These are phyloP conservation scores for Fusarium longipes DNA, from an alignment of 2,329 filamentous ascomycete species.

Conservation along the genomic window DNA sequence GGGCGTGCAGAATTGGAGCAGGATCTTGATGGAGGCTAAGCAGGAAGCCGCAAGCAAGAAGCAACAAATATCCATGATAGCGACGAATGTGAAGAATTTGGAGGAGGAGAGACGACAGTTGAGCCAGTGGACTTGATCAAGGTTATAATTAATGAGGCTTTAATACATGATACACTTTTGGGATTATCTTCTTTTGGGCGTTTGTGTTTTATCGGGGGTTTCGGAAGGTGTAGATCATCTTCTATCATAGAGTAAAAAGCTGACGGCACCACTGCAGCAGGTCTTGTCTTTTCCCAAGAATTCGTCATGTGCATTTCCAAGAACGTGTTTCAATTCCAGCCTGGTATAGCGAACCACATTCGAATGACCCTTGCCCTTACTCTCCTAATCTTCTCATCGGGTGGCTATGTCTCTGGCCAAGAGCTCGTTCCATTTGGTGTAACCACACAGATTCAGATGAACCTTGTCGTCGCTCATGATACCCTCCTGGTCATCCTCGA, in stretches of 20 bases:
- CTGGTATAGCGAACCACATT: no score
- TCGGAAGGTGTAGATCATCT: not conserved
- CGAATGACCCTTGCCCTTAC: no score
- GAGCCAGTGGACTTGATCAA: not conserved
- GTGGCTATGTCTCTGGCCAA: slow-evolving; percentile 1
- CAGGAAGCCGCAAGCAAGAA: not conserved
- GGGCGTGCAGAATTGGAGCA: not conserved
- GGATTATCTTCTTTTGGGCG: not conserved
- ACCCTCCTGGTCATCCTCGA: not conserved
- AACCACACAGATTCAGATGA: slow-evolving; percentile 11
- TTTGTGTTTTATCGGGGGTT: not conserved
- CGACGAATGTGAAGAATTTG: not conserved
- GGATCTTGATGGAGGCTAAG: not conserved
- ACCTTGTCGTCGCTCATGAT: slow-evolving; percentile 15
- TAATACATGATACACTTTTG: not conserved
- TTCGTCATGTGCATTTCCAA: no score
- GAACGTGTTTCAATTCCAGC: no score
- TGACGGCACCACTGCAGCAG: not conserved
- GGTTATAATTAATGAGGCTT: not conserved
- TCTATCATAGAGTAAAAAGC: not conserved
- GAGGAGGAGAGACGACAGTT: not conserved
- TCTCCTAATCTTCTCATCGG: no score
- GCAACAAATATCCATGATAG: not conserved
- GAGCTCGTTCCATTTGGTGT: not conserved
- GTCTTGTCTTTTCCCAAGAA: no score